A percentile compares a stretch with the other conserved stretches of the same genome.
phyloP scores from a whole-genome alignment of 495 filamentous ascomycete species.

The Neurospora tetrasperma region DNA sequence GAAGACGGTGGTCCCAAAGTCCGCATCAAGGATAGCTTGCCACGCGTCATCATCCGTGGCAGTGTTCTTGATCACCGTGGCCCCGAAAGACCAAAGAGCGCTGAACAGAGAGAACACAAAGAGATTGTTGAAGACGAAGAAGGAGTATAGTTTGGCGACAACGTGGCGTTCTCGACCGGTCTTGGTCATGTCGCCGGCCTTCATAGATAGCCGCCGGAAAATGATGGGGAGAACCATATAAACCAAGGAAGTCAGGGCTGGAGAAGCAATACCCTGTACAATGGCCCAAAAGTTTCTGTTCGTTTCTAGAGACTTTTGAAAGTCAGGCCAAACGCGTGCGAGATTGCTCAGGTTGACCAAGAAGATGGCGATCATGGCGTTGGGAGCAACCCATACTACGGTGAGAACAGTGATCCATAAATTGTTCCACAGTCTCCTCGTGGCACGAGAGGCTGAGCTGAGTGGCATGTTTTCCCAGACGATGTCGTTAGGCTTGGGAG shows the following conservation, averaged over 20 bases:
- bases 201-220: conserved; percentile 72
- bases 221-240: conserved; percentile 84
- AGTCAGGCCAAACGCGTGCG: conserved; percentile 68
- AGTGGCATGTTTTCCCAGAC: conserved; percentile 92
- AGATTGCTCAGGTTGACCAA: conserved; percentile 74
- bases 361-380: conserved; percentile 91
- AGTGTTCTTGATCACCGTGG: conserved; percentile 49
- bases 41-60: conserved; percentile 39
- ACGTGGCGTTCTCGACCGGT: conserved; percentile 91
- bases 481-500: conserved; percentile 80
- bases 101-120: conserved; percentile 86
- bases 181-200: conserved; percentile 79
- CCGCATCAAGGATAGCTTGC: conserved; percentile 52
- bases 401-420: conserved; percentile 77
- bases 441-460: conserved; percentile 51
- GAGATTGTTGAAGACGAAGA: conserved; percentile 97
- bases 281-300: conserved; percentile 67
- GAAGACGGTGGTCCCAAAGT: conserved; percentile 53
- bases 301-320: conserved; percentile 49
- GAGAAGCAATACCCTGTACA: conserved; percentile 90
- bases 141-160: conserved; percentile 79
- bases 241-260: conserved; percentile 77
- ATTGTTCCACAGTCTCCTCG: conserved; percentile 66
- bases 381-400: conserved; percentile 84
- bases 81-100: conserved; percentile 62